These are phyloP conservation scores for Serendipita sp. DNA, from an alignment of 768 basidiomycete genomes.

Conservation along the genomic window DNA sequence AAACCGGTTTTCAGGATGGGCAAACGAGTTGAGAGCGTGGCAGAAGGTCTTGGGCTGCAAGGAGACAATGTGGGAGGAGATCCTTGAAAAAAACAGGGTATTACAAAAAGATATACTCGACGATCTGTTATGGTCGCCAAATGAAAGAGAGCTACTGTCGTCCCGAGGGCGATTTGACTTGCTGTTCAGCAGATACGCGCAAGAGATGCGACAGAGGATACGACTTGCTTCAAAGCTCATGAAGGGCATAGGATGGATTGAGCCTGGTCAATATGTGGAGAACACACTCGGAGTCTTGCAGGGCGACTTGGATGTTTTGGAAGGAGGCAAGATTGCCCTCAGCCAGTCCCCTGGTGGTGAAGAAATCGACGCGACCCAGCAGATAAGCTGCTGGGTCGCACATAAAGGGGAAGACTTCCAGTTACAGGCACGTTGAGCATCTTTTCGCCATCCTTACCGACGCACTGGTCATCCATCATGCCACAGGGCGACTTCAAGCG, in stretches of 20 bases:
- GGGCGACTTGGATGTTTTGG: background rate
- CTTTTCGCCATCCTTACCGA: too few relatives aligned
- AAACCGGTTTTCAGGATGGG: background rate
- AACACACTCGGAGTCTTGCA: background rate
- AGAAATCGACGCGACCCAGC: background rate
- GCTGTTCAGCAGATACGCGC: background rate
- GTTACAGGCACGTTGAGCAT: background rate
- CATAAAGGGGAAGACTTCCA: background rate
- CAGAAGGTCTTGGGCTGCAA: background rate
- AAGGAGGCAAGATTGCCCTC: background rate
- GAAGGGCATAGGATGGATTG: background rate
- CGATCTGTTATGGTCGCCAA: background rate
- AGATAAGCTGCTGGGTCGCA: background rate
- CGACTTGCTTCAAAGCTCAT: background rate
- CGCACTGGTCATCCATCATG: too few relatives aligned
- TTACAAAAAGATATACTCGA: background rate
- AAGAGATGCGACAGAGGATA: background rate
- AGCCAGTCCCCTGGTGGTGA: background rate
- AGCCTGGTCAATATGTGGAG: background rate
- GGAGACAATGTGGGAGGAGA: slow-evolving; percentile 4
- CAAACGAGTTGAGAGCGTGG: background rate
- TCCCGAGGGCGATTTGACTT: background rate
- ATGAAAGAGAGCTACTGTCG: background rate
- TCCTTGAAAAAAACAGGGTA: background rate
- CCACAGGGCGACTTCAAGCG: too few relatives aligned